A percentile compares a stretch with the other conserved stretches of the same genome.
Evolutionary conservation across 2,329 filamentous ascomycete genomes (phyloP).

Genomic region (Sclerotinia subarctica): DNA sequence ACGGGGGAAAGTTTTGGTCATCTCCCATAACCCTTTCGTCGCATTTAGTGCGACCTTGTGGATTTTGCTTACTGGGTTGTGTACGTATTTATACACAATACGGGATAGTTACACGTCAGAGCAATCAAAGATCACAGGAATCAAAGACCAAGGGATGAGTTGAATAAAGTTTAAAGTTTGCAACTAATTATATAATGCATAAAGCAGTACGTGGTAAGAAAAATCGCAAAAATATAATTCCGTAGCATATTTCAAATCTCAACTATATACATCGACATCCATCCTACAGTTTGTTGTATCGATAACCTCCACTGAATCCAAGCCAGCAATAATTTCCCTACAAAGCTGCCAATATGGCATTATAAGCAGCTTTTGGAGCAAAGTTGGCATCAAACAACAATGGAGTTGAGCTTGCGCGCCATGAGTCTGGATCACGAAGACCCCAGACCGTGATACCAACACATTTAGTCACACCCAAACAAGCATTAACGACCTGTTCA

Average conservation of each 20-base stretch:
- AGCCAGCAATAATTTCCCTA: neutral
- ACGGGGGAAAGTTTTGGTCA: neutral
- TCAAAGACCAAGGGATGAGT: neutral
- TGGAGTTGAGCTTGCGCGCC: constrained; percentile 49
- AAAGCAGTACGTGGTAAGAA: neutral
- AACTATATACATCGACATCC: neutral
- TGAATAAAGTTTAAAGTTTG: neutral
- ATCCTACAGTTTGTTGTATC: neutral
- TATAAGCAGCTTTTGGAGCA: constrained; percentile 52
- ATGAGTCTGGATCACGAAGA: constrained; percentile 46
- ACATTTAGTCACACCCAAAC: constrained; percentile 34
- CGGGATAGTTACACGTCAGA: too few species aligned
- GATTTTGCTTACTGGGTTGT: neutral
- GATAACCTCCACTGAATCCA: neutral
- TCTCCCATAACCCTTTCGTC: neutral
- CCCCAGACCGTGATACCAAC: constrained; percentile 39
- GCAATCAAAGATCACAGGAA: neutral
- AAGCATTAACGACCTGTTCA: constrained; percentile 31
- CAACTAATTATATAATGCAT: neutral
- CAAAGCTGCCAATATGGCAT: constrained; percentile 35
- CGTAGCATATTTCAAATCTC: neutral
- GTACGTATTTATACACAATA: neutral
- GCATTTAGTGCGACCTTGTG: too few species aligned
- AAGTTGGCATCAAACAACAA: constrained; percentile 54
- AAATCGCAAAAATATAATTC: neutral